Percentiles rank a stretch among this genome's conserved stretches.
Evolutionary conservation across 768 basidiomycete species (phyloP).

Genomic region (Tulasnella sp.): DNA sequence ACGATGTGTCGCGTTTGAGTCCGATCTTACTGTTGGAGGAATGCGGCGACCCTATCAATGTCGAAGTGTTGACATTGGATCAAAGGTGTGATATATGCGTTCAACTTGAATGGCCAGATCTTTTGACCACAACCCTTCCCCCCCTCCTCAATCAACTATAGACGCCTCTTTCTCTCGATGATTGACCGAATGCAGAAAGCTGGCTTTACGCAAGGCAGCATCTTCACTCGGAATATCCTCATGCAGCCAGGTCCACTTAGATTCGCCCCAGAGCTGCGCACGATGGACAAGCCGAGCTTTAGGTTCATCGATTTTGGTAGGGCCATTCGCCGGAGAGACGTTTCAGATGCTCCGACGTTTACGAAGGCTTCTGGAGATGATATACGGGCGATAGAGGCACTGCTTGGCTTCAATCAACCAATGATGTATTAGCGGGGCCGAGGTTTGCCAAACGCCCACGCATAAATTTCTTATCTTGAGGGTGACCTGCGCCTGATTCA

Average conservation of each 20-base stretch:
- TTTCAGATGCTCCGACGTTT: no score
- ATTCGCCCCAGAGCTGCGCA: background rate
- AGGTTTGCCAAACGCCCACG: no score
- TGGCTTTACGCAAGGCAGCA: conserved; percentile 8
- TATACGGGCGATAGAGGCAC: no score
- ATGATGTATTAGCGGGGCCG: no score
- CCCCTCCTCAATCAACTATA: background rate
- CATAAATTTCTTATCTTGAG: no score
- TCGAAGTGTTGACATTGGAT: no score
- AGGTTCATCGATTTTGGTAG: conserved; percentile 15
- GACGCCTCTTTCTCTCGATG: background rate
- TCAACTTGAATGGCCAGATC: background rate
- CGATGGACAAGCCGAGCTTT: conserved; percentile 4
- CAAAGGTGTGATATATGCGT: no score
- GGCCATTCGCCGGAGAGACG: no score
- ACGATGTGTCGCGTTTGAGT: background rate
- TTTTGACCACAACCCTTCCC: background rate
- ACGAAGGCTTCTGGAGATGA: no score
- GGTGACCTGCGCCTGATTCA: no score
- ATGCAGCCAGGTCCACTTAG: conserved; percentile 15
- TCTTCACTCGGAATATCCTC: conserved; percentile 10
- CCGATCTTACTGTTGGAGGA: conserved; percentile 11
- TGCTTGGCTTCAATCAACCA: no score
- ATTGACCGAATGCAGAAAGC: conserved; percentile 7
- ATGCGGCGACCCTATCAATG: background rate